A percentile compares a stretch with the other conserved stretches of the same genome.
Evolutionary conservation across 2,329 filamentous ascomycete species (phyloP).

Genomic region (Trichophyton benhamiae): DNA sequence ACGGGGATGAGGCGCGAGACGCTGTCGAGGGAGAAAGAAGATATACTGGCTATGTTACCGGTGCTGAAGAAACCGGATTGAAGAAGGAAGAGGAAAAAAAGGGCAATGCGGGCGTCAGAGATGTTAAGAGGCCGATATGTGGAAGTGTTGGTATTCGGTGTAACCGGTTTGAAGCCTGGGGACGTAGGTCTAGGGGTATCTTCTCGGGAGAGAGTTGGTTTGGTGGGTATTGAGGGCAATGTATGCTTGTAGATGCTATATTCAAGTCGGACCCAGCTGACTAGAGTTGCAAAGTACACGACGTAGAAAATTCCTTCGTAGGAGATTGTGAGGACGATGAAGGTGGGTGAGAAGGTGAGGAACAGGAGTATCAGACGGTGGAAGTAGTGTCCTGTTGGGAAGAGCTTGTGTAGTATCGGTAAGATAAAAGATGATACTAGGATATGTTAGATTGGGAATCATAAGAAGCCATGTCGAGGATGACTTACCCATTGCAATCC

Average conservation of each 20-base stretch:
- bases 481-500: conserved; percentile 58
- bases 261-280: conserved; percentile 87
- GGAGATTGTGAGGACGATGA: conserved; percentile 91
- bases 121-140: conserved; percentile 58
- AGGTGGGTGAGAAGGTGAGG: conserved; percentile 80
- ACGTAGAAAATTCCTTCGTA: conserved; percentile 97
- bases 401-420: conserved; percentile 67
- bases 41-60: conserved; percentile 87
- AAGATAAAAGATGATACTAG: conserved; percentile 61
- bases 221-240: conserved; percentile 11
- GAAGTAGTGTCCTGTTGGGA: conserved; percentile 76
- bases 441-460: conserved; percentile 12
- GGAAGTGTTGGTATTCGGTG: conserved; percentile 13
- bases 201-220: not conserved
- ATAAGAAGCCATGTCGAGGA: not conserved
- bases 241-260: conserved; percentile 52
- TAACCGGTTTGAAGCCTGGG: not conserved
- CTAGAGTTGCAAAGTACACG: conserved; percentile 66
- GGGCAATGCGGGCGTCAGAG: conserved; percentile 71
- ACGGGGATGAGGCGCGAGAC: conserved; percentile 78
- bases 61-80: conserved; percentile 96
- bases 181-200: conserved; percentile 8
- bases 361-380: conserved; percentile 83
- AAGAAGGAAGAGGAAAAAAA: conserved; percentile 91
- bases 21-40: conserved; percentile 84